These are phyloP conservation scores for Trichoderma semiorbis DNA, from an alignment of 2,329 filamentous ascomycete genomes.

Conservation along the genomic window DNA sequence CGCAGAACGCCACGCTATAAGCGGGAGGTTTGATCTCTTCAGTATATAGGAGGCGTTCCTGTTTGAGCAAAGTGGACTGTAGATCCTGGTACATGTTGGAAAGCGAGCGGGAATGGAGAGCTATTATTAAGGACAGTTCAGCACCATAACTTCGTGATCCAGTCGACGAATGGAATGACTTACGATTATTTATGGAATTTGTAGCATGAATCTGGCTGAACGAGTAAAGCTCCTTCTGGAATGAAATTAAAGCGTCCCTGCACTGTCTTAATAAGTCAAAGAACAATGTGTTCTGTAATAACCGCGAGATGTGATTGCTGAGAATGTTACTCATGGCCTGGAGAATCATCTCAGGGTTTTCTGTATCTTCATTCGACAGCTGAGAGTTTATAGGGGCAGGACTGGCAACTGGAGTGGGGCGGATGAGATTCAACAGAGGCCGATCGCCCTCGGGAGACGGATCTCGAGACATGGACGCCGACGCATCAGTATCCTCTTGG, in stretches of 20 bases:
- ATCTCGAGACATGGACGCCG: rapidly evolving
- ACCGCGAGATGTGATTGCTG: too few species aligned
- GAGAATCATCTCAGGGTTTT: neutral
- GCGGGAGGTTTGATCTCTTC: neutral
- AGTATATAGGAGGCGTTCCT: neutral
- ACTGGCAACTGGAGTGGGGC: neutral
- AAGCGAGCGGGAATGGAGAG: neutral
- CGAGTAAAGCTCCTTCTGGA: too few species aligned
- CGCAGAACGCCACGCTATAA: neutral
- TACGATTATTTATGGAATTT: neutral
- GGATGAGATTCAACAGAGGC: neutral
- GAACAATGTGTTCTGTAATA: too few species aligned
- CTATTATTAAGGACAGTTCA: neutral
- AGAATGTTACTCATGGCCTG: too few species aligned
- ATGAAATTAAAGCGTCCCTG: too few species aligned
- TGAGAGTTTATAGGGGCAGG: neutral
- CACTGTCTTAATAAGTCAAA: too few species aligned
- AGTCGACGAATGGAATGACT: neutral
- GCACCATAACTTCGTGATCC: rapidly evolving
- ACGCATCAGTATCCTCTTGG: neutral
- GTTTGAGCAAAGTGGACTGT: neutral
- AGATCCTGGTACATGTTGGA: neutral
- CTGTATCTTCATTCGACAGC: neutral
- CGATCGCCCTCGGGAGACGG: neutral
- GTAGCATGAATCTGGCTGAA: too few species aligned